Conservation (phyloP, 1,139 yeast species). For the Debaryomycetaceae sp. region DNA sequence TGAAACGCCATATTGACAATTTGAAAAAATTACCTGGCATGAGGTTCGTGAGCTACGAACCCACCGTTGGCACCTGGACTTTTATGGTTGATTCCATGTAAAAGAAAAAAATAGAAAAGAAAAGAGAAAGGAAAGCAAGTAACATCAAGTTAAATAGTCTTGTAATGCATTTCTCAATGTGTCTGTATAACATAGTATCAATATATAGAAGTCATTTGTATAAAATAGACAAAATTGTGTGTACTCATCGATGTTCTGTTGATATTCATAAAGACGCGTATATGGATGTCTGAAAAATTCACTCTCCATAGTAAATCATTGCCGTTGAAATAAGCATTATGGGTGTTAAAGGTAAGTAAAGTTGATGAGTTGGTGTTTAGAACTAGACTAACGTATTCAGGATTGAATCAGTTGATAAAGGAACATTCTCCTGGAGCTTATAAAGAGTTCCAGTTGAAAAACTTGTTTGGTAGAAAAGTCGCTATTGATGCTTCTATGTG, state of each 20-base stretch:
- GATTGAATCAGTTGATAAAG: conserved; percentile 72
- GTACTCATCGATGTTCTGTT: too few relatives aligned
- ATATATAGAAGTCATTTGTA: neutral
- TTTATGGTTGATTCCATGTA: conserved; percentile 45
- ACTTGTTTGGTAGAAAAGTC: conserved; percentile 88
- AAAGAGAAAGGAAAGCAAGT: too few relatives aligned
- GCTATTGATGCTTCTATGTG: conserved; percentile 94
- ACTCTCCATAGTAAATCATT: neutral
- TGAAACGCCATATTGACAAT: conserved; percentile 64
- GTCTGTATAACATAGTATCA: neutral
- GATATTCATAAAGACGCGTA: neutral
- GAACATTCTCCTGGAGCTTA: conserved; percentile 89
- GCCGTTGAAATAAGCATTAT: conserved; percentile 33
- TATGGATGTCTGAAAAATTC: neutral
- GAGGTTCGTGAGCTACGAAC: conserved; percentile 72
- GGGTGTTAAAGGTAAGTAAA: conserved; percentile 70
- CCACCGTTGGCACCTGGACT: conserved; percentile 78
- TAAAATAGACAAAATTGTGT: neutral
- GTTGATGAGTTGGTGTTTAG: neutral
- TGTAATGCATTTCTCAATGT: neutral
- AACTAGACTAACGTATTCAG: conserved; percentile 29
- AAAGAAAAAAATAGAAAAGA: conserved; percentile 15
- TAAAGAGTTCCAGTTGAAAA: conserved; percentile 74
- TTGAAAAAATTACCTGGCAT: conserved; percentile 60
- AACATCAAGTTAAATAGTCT: too few relatives aligned